Evolutionary conservation across 164 flowering plant genomes (phyloP).

Genomic region (Warburgia ugandensis): DNA sequence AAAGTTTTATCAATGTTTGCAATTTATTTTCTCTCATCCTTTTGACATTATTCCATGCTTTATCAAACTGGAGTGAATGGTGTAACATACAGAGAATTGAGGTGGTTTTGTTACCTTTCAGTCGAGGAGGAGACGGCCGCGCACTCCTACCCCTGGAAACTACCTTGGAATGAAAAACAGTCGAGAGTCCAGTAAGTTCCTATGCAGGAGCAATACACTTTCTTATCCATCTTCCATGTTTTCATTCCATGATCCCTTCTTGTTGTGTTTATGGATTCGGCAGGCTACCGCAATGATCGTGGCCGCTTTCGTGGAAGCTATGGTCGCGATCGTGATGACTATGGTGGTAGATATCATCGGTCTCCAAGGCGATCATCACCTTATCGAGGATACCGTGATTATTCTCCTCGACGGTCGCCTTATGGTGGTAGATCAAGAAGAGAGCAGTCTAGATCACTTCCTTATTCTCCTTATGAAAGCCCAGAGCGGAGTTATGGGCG

Average conservation of each 20-base stretch:
- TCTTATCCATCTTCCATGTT: background rate
- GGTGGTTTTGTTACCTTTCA: slow-evolving; percentile 19
- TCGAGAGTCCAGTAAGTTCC: slow-evolving; percentile 55
- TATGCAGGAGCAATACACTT: background rate
- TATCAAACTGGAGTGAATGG: background rate
- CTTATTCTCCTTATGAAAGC: slow-evolving; percentile 13
- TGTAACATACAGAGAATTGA: slow-evolving; percentile 4
- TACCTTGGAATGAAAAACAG: slow-evolving; percentile 81
- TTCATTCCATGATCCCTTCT: background rate
- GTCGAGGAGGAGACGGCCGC: slow-evolving; percentile 93
- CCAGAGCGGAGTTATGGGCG: slow-evolving; percentile 9
- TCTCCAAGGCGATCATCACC: slow-evolving; percentile 80
- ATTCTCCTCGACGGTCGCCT: slow-evolving; percentile 10
- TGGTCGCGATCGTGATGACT: slow-evolving; percentile 50
- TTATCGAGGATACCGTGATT: slow-evolving; percentile 35
- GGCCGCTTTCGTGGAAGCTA: slow-evolving; percentile 39
- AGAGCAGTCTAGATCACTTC: slow-evolving; percentile 11
- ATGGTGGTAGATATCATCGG: slow-evolving; percentile 31
- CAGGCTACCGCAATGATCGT: slow-evolving; percentile 48
- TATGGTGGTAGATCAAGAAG: slow-evolving; percentile 8
- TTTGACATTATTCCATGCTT: slow-evolving; percentile 4
- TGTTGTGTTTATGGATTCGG: no score
- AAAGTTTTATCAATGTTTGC: background rate
- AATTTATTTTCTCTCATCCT: background rate
- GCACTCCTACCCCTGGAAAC: slow-evolving; percentile 97